Percentiles rank a stretch among this genome's conserved stretches.
These are phyloP conservation scores for Aureobasidium pullulans DNA, from an alignment of 2,329 filamentous ascomycete genomes.

Conservation along the genomic window DNA sequence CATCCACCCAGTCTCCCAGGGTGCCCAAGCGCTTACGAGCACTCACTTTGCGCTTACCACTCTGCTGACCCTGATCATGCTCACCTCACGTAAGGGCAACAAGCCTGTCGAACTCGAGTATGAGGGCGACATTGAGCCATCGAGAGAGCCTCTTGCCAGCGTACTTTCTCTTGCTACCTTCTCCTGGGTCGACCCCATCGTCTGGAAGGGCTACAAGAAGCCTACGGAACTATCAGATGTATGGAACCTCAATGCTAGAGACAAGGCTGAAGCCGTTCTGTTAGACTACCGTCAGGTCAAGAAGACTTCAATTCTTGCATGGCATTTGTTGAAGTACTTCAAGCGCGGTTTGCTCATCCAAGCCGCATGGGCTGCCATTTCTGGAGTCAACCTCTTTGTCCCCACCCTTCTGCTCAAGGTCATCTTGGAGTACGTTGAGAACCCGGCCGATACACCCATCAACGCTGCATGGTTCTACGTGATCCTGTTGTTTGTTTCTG, in stretches of 20 bases:
- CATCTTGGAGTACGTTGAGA: slow-evolving; percentile 90
- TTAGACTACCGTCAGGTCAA: slow-evolving; percentile 77
- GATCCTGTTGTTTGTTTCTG: slow-evolving; percentile 77
- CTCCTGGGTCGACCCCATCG: slow-evolving; percentile 80
- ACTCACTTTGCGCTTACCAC: slow-evolving; percentile 68
- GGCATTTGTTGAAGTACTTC: slow-evolving; percentile 81
- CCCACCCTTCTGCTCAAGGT: slow-evolving; percentile 85
- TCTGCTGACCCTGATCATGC: slow-evolving; percentile 65
- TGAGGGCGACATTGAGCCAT: slow-evolving; percentile 81
- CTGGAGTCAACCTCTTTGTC: slow-evolving; percentile 78
- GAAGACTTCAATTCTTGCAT: slow-evolving; percentile 70
- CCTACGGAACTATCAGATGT: slow-evolving; percentile 77
- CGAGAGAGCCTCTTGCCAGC: slow-evolving; percentile 79
- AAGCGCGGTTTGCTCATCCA: slow-evolving; percentile 67
- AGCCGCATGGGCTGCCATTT: slow-evolving; percentile 69
- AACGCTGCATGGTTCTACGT: slow-evolving; percentile 97
- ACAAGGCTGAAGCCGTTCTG: slow-evolving; percentile 78
- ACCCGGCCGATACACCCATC: slow-evolving; percentile 62
- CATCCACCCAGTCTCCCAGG: slow-evolving; percentile 62
- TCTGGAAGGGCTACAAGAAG: slow-evolving; percentile 81
- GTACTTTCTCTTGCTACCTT: slow-evolving; percentile 83
- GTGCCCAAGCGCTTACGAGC: slow-evolving; percentile 59
- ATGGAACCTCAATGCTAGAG: slow-evolving; percentile 82
- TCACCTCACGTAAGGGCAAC: slow-evolving; percentile 85
- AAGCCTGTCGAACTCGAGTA: slow-evolving; percentile 81